These are phyloP conservation scores for Endoconidiophora polonica DNA, from an alignment of 2,329 filamentous ascomycete genomes.

Conservation along the genomic window DNA sequence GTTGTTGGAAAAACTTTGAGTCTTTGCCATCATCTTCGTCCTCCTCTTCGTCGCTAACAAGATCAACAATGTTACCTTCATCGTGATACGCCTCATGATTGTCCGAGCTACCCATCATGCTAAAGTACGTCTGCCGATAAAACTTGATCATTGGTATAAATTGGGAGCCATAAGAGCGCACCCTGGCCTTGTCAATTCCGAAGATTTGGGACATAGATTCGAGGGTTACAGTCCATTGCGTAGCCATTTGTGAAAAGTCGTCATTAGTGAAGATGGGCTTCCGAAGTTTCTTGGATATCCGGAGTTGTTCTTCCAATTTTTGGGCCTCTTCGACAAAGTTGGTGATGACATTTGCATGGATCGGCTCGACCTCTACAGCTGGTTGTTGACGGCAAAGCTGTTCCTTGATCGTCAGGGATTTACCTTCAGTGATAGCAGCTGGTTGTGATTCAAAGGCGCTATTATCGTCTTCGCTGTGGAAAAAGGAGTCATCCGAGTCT, in stretches of 20 bases:
- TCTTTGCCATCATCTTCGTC: conserved; percentile 22
- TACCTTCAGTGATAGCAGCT: conserved; percentile 4
- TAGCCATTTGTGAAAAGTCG: conserved; percentile 56
- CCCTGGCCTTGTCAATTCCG: conserved; percentile 45
- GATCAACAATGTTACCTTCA: conserved; percentile 33
- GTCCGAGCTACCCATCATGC: conserved; percentile 27
- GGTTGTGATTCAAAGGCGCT: conserved; percentile 29
- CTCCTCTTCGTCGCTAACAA: conserved; percentile 31
- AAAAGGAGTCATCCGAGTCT: conserved; percentile 8
- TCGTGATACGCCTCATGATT: conserved; percentile 11
- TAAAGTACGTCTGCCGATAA: conserved; percentile 29
- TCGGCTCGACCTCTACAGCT: conserved; percentile 27
- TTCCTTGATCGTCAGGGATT: conserved; percentile 19
- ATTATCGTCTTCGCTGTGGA: conserved; percentile 23
- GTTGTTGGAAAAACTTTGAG: conserved; percentile 32
- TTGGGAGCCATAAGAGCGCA: conserved; percentile 40
- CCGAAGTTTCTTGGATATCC: conserved; percentile 39
- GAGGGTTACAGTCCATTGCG: conserved; percentile 45
- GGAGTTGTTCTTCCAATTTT: conserved; percentile 40
- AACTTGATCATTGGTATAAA: conserved; percentile 43
- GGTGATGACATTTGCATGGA: conserved; percentile 47
- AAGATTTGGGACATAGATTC: conserved; percentile 47
- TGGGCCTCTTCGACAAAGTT: conserved; percentile 49
- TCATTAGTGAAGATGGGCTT: conserved; percentile 50
- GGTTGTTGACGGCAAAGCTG: conserved; percentile 38